phyloP scores from a whole-genome alignment of 345 rosid species.

The Gossypium longicalyx region DNA sequence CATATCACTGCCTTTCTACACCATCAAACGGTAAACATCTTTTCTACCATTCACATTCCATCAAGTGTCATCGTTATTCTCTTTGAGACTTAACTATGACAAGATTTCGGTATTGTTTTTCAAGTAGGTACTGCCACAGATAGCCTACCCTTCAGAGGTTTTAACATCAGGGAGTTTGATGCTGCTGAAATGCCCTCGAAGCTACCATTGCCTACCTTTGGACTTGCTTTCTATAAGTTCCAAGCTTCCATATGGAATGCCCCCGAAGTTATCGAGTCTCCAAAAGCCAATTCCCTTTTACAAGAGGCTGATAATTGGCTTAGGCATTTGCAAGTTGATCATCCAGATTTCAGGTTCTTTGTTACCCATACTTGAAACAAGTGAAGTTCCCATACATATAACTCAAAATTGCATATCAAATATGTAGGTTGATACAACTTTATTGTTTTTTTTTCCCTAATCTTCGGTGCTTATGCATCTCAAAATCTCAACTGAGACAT shows the following conservation, averaged over 20 bases:
- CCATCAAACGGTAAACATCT: not conserved
- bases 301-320: constrained; percentile 80
- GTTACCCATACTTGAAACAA: constrained; percentile 26
- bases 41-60: not conserved
- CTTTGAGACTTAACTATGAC: not conserved
- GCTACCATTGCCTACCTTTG: constrained; percentile 61
- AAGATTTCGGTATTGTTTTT: not conserved
- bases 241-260: constrained; percentile 69
- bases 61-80: not conserved
- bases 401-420: not conserved
- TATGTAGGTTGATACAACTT: not conserved
- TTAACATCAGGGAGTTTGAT: constrained; percentile 28
- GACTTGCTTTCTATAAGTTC: constrained; percentile 79
- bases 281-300: constrained; percentile 48
- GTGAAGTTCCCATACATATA: not conserved
- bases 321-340: constrained; percentile 53
- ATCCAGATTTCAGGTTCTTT: constrained; percentile 78
- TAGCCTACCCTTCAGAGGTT: constrained; percentile 18
- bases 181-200: constrained; percentile 30
- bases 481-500: too few species aligned
- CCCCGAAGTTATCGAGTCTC: constrained; percentile 40
- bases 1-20: not conserved
- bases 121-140: constrained; percentile 38
- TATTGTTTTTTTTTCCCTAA: not conserved
- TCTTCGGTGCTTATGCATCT: not conserved